Percentiles rank a stretch among this genome's conserved stretches.
Conservation (phyloP, 2,329 filamentous ascomycete species). For the Microcyclospora pomicola region DNA sequence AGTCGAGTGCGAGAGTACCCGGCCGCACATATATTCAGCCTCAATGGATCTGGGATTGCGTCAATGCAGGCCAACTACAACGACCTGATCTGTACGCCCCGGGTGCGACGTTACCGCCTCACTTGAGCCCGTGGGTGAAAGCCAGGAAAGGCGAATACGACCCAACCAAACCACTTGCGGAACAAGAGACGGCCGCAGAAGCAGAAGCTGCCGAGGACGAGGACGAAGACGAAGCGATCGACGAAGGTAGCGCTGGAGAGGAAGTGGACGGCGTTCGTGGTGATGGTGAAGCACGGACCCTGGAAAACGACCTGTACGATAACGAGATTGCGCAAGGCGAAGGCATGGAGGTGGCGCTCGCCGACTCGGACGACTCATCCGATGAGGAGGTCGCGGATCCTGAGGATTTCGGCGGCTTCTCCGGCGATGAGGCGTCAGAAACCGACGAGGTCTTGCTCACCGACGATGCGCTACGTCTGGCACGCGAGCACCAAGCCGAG, state of each 20-base stretch:
- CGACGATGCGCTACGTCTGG: constrained; percentile 48
- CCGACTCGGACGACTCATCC: constrained; percentile 32
- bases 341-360: constrained; percentile 35
- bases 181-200: constrained; percentile 79
- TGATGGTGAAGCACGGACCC: constrained; percentile 28
- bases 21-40: constrained; percentile 88
- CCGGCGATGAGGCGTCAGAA: constrained; percentile 34
- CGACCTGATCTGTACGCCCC: constrained; percentile 79
- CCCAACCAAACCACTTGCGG: constrained; percentile 69
- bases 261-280: constrained; percentile 15
- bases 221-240: constrained; percentile 33
- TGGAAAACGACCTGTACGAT: constrained; percentile 14
- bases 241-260: constrained; percentile 30
- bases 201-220: constrained; percentile 43
- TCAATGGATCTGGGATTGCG: constrained; percentile 96
- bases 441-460: constrained; percentile 23
- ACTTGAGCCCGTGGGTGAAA: constrained; percentile 93
- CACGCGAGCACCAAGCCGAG: constrained; percentile 68
- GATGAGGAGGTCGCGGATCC: constrained; percentile 34
- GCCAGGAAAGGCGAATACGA: constrained; percentile 78
- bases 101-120: constrained; percentile 77
- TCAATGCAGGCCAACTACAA: constrained; percentile 84
- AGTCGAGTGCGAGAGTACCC: constrained; percentile 58
- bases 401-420: constrained; percentile 33
- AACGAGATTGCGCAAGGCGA: constrained; percentile 18